These are phyloP conservation scores for Trichoderma oligosporum DNA, from an alignment of 2,329 filamentous ascomycete genomes.

Conservation along the genomic window DNA sequence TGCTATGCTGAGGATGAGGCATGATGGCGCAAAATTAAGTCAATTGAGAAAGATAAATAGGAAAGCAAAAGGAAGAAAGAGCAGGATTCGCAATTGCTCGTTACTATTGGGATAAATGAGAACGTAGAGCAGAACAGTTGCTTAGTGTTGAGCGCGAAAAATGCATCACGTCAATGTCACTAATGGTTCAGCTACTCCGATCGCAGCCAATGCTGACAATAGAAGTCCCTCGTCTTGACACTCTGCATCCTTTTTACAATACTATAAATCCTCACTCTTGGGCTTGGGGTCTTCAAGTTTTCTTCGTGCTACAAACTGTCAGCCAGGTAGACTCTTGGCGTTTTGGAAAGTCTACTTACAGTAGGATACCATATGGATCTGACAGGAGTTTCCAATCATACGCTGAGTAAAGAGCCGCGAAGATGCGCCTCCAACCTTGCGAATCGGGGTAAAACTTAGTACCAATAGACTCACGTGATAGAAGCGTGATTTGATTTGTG, in stretches of 20 bases:
- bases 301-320: not conserved
- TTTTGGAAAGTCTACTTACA: not conserved
- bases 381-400: not conserved
- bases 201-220: not conserved
- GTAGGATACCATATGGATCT: not conserved
- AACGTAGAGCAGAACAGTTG: constrained; percentile 4
- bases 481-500: not conserved
- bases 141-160: not conserved
- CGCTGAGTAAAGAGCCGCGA: not conserved
- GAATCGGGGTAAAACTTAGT: no score
- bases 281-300: no score
- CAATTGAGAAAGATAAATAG: not conserved
- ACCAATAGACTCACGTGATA: constrained; percentile 13
- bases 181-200: not conserved
- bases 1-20: constrained; percentile 10
- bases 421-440: not conserved
- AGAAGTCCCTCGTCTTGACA: not conserved
- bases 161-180: constrained; percentile 12
- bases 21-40: not conserved
- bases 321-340: not conserved
- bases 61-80: not conserved
- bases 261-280: not conserved
- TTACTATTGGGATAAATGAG: not conserved
- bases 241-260: not conserved
- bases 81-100: not conserved